Evolutionary conservation across 2,329 filamentous ascomycete genomes (phyloP).

Genomic region (Clonostachys byssicola): DNA sequence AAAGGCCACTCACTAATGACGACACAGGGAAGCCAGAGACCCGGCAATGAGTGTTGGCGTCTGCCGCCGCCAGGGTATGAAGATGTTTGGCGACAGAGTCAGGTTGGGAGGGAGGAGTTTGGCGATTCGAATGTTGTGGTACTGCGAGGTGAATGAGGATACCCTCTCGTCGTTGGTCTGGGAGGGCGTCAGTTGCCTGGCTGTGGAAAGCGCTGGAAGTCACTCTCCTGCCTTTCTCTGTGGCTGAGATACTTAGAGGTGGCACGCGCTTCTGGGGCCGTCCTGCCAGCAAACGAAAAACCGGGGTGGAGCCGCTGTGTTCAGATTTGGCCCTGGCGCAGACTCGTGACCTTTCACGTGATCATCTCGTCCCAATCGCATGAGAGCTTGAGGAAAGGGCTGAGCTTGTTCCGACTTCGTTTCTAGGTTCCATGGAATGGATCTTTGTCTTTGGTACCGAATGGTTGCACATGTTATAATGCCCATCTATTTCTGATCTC

Average conservation of each 20-base stretch:
- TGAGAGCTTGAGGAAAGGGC: too few species aligned
- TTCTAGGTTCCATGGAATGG: too few species aligned
- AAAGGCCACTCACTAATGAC: constrained; percentile 3
- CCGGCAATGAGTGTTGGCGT: neutral
- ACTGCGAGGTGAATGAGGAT: neutral
- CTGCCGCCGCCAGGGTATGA: neutral
- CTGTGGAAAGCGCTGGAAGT: constrained; percentile 4
- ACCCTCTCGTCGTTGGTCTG: neutral
- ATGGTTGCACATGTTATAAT: too few species aligned
- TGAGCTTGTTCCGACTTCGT: too few species aligned
- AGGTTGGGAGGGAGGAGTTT: neutral
- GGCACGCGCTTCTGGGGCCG: too few species aligned
- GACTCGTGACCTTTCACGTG: too few species aligned
- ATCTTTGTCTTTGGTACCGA: too few species aligned
- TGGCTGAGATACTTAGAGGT: constrained; percentile 1
- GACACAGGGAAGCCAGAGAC: neutral
- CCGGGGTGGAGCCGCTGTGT: too few species aligned
- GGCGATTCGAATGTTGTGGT: neutral
- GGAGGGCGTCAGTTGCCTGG: constrained; percentile 1
- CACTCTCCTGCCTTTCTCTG: neutral
- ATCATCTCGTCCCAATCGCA: too few species aligned
- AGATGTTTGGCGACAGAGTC: neutral
- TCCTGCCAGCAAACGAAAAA: too few species aligned
- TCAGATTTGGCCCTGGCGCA: too few species aligned
- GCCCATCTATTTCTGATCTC: too few species aligned